Percentiles rank a stretch among this genome's conserved stretches.
Conservation (phyloP, 2,329 filamentous ascomycete species). For the Cyphellophora europaea region DNA sequence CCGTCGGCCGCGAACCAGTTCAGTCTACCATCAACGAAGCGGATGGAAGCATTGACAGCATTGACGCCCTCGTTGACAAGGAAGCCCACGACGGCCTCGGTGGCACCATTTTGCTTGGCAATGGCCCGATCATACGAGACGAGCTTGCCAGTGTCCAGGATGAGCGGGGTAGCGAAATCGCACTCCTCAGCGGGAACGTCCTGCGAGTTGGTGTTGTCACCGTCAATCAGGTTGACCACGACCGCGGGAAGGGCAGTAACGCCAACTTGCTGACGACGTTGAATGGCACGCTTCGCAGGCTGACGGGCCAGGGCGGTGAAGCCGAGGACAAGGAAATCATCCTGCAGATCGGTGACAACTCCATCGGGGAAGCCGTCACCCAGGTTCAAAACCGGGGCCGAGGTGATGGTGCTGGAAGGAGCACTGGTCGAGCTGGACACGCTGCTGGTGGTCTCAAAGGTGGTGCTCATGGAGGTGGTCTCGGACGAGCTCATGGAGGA, state of each 20-base stretch:
- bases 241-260: background rate
- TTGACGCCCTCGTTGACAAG: slow-evolving; percentile 1
- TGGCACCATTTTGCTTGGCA: background rate
- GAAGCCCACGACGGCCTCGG: background rate
- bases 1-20: slow-evolving; percentile 3
- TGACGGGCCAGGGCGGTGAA: background rate
- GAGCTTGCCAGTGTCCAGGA: slow-evolving; percentile 1
- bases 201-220: background rate
- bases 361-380: background rate
- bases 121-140: background rate
- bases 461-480: no score
- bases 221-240: background rate
- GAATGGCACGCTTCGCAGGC: background rate
- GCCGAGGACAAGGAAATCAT: background rate
- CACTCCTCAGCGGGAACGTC: background rate
- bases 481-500: no score
- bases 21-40: slow-evolving; percentile 2
- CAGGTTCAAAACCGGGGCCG: background rate
- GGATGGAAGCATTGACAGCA: slow-evolving; percentile 4
- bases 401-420: background rate
- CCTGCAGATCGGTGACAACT: background rate
- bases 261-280: background rate
- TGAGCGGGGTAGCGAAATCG: slow-evolving; percentile 1
- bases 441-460: no score
- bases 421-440: no score